Percentiles rank a stretch among this genome's conserved stretches.
These are phyloP conservation scores for Termitomyces sp. DNA, from an alignment of 768 basidiomycete species.

Conservation along the genomic window DNA sequence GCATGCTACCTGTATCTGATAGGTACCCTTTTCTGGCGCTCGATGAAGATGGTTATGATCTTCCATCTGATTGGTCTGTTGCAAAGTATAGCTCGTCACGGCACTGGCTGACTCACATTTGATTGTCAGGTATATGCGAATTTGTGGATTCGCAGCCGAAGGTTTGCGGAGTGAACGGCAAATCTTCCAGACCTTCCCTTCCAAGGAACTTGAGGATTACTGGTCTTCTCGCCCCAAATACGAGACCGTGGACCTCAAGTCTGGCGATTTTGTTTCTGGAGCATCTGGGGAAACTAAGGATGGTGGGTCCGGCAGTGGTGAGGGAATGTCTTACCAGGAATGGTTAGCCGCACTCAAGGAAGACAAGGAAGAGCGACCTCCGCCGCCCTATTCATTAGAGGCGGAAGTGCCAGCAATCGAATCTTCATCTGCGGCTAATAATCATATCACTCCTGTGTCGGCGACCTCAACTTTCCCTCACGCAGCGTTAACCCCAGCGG, in stretches of 20 bases:
- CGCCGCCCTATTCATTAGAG: slow-evolving; percentile 65
- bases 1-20: slow-evolving; percentile 55
- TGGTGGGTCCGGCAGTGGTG: slow-evolving; percentile 13
- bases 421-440: slow-evolving; percentile 4
- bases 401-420: slow-evolving; percentile 24
- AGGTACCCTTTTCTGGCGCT: slow-evolving; percentile 61
- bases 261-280: slow-evolving; percentile 27
- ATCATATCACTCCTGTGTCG: slow-evolving; percentile 4
- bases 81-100: not conserved
- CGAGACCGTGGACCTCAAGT: slow-evolving; percentile 33
- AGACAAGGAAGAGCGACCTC: slow-evolving; percentile 48
- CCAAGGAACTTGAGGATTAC: slow-evolving; percentile 71
- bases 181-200: slow-evolving; percentile 58
- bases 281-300: slow-evolving; percentile 1
- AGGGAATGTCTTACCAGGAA: slow-evolving; percentile 34
- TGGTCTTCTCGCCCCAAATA: slow-evolving; percentile 61
- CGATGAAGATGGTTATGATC: slow-evolving; percentile 72
- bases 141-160: slow-evolving; percentile 69
- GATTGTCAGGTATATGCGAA: slow-evolving; percentile 63
- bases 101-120: not conserved
- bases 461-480: slow-evolving; percentile 2
- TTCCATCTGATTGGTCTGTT: slow-evolving; percentile 76
- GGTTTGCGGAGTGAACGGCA: slow-evolving; percentile 59
- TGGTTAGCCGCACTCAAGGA: slow-evolving; percentile 44
- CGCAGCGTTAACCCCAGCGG: not conserved